A percentile compares a stretch with the other conserved stretches of the same genome.
These are phyloP conservation scores for Berberis thunbergii DNA, from an alignment of 164 flowering plant genomes.

Conservation along the genomic window DNA sequence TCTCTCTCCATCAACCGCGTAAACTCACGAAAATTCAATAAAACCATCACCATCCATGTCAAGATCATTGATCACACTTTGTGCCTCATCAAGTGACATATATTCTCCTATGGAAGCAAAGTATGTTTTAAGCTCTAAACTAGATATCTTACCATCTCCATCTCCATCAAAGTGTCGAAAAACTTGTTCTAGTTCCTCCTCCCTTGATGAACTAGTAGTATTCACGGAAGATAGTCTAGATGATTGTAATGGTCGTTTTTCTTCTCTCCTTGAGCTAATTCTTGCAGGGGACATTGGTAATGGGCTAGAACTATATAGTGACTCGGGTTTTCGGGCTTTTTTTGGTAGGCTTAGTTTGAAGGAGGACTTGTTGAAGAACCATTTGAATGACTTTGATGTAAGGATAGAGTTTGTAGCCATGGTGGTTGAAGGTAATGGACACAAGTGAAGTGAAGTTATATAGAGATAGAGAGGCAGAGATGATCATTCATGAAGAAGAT, in stretches of 20 bases:
- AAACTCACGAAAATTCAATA: constrained; percentile 55
- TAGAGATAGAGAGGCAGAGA: neutral
- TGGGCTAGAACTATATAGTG: neutral
- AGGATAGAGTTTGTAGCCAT: too few species aligned
- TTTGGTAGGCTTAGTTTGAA: neutral
- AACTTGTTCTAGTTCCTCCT: constrained; percentile 33
- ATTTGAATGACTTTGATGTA: neutral
- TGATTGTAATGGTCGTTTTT: too few species aligned
- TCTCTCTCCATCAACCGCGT: constrained; percentile 28
- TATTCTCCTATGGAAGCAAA: constrained; percentile 55
- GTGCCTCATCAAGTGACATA: constrained; percentile 49
- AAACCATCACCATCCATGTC: constrained; percentile 51
- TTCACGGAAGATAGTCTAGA: neutral
- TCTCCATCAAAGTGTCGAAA: constrained; percentile 57
- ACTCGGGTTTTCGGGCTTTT: neutral
- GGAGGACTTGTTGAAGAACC: neutral
- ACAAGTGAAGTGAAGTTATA: too few species aligned
- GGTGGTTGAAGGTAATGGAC: too few species aligned
- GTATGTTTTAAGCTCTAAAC: constrained; percentile 40
- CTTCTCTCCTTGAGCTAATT: too few species aligned
- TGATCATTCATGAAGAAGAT: neutral
- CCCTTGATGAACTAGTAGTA: constrained; percentile 4
- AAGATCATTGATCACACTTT: constrained; percentile 32
- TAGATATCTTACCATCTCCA: constrained; percentile 66
- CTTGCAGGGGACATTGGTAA: neutral